Base-by-base conservation (phyloP, 164 flowering plant genomes). In the Amborella trichopoda region DNA sequence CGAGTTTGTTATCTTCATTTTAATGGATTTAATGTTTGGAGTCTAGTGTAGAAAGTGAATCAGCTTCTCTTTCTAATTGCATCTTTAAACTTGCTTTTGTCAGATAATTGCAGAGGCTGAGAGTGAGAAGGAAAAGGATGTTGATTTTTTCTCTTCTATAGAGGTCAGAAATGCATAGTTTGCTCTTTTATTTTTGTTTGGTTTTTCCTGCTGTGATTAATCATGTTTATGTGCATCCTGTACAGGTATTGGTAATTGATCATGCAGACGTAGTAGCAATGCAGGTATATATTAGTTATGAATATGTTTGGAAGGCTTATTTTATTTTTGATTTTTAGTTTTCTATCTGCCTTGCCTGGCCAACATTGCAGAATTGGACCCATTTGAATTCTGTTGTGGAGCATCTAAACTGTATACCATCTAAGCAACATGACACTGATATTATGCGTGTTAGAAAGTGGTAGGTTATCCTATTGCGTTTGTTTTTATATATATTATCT, bases 121-220 rank as follows among this genome's bases (percentile, higher is more conserved):
- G 51, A 42, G 26, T 26, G 66, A 71, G 23, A 87, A 84, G 68
- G 90, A 78, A 52, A 76, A 69, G 51, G 95, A 87, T 68, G 70
- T 78, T 48, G 98, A 87, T 65, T 91, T 70, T 68, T 86, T 91
- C 44, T 87, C 98, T 55, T 91, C 96, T 17, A 82, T 87, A 38
- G 98, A 91, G 93, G 98, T 86, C 60, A 25, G n/a, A 26, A 1
- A 18, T 3, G 6, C 26, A 28, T 10, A 4, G 21, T 22, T 51
- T 21, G 8, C n/a, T 3, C 25, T 3, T 54, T 44, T 53, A 17
- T 5, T 39, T 24, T 23, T 21, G 38, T 45, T 14, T 4, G 5
- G 28, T 37, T 37, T 8, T 44, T 18, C 45, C 22, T 49, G 27
- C 13, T 17, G 18, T 22, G 28, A 22, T 32, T 23, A n/a, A 18